Conservation (phyloP, 2,329 filamentous ascomycete genomes). For the Fusarium metavorans region DNA sequence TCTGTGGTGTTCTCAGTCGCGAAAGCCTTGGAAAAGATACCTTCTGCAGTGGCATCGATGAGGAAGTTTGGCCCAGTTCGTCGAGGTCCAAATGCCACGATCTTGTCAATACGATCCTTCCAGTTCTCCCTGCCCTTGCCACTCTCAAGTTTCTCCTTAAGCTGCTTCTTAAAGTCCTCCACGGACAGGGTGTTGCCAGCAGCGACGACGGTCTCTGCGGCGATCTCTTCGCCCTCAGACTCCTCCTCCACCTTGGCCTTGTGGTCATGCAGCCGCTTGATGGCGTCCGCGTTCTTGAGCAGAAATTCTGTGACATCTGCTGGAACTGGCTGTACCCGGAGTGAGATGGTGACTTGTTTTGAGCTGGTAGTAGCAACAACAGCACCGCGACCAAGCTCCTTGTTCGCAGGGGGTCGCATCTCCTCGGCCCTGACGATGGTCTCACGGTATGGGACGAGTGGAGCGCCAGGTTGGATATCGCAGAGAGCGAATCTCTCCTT, state of each 20-base stretch:
- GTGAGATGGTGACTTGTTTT: constrained; percentile 83
- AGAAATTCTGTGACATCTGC: constrained; percentile 85
- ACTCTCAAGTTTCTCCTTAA: constrained; percentile 76
- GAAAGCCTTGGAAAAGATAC: constrained; percentile 80
- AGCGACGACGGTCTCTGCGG: constrained; percentile 68
- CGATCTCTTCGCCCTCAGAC: constrained; percentile 56
- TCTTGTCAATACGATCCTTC: constrained; percentile 81
- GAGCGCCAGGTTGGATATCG: constrained; percentile 92
- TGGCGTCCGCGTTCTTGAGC: constrained; percentile 79
- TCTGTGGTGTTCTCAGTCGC: constrained; percentile 50
- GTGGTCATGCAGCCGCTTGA: constrained; percentile 83
- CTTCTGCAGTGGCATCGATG: constrained; percentile 81
- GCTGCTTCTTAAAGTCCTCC: constrained; percentile 80
- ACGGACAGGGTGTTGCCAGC: constrained; percentile 74
- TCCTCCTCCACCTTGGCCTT: constrained; percentile 58
- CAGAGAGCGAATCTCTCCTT: constrained; percentile 93
- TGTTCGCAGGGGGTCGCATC: constrained; percentile 89
- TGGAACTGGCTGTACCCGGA: constrained; percentile 85
- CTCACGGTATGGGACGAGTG: constrained; percentile 96
- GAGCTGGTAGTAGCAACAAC: constrained; percentile 82
- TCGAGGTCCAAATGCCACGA: constrained; percentile 90
- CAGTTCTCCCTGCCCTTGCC: constrained; percentile 81
- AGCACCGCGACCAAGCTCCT: constrained; percentile 86
- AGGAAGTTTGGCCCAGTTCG: constrained; percentile 89
- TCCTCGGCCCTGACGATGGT: constrained; percentile 89